Base-by-base conservation (phyloP, 1,284 basidiomycete genomes). In the Naganishia cerealis region DNA sequence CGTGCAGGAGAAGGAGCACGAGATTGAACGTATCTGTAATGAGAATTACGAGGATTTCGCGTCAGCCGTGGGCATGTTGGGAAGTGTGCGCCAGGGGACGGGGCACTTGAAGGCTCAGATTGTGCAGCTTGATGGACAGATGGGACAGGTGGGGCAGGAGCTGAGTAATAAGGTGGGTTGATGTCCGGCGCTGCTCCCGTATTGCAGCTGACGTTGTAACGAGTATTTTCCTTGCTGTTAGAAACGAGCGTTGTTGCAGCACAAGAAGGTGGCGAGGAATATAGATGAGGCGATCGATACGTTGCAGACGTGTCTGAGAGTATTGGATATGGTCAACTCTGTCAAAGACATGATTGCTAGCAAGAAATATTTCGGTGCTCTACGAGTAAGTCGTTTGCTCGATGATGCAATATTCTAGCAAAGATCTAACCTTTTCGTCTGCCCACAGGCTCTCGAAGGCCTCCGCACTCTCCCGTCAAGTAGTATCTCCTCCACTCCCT, bases 31-130 rank as follows among this genome's bases (percentile, higher is more conserved):
- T 69, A 94, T 98, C 80, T 99, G 96, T 81, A 87, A 89, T 68
- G 89, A 90, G 73, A 98, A 98, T 79, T 97, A 99, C 78, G 92
- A 95, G 82, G 96, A 99, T 79, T 99, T 99, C 77, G 93, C 97
- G 29, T 88, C 89, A 26, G 96, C 94, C 9, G 94, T 98, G 10
- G 93, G 94, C 40, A 97, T 94, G 4, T 84, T 99, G 66, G 89
- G 98, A 79, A 91, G 90, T 57, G 94, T 99, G 77, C 90, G 97
- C 75, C 92, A 84, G 62, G 85, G 85, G 0, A 85, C 85, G 0
- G 82, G 83, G 0, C 81, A 83, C 55, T 75, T 86, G 15, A 80
- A 83, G 58, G 80, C 84, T 55, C 79, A 84, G 26, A 84, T 86
- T 67, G 83, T 82, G n/a, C 83, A 85, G 73, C 78, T 86, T 9